Evolutionary conservation across 2,329 filamentous ascomycete genomes (phyloP), one percentile per base, ranked within the genome.

Genomic region (Aspergillus sp.): DNA sequence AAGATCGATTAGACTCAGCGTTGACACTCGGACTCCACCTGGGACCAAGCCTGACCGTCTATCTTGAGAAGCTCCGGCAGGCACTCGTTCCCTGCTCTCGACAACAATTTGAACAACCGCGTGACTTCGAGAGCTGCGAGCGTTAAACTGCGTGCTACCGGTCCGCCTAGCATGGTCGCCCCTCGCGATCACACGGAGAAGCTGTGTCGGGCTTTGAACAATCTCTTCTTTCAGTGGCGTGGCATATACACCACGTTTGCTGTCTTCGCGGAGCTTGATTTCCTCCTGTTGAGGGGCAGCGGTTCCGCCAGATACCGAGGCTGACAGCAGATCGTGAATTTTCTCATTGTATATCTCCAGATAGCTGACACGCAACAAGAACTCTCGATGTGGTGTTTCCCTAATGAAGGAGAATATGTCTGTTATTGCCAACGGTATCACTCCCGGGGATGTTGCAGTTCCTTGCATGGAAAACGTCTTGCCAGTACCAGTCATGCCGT

Each of bases 381-480:
- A 99, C 73, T 99, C 95, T 62, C 95, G 86, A 38, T 92, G 91
- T 0, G 95, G 95, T 1, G 95, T 98, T 79, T 99, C 95, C 60
- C 95, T 89, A 68, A 99, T 99, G 76, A 97, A 99, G 0, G 95
- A 98, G 77, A 99, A 99, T 55, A 99, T 99, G 73, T 99, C 95
- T 64, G 95, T 98, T 69, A 99, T 98, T 41, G 95, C 95, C 41
- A 98, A 83, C 6, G 95, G 95, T 58, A 99, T 99, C 28, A 99
- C 95, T 79, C 95, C 95, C 1, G 95, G 95, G 41, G 92, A 96
- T 2, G 91, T 91, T 49, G 93, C 92, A 10, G 95, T 99, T 69
- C 95, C 95, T 80, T 99, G 95, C 95, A 99, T 99, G 41, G 94
- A 98, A 76, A 98, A 99, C 0, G 95, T 99, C 81, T 99, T 99